A percentile compares a stretch with the other conserved stretches of the same genome.
Conservation (phyloP, 164 flowering plant genomes). For the Dillenia turbinata region DNA sequence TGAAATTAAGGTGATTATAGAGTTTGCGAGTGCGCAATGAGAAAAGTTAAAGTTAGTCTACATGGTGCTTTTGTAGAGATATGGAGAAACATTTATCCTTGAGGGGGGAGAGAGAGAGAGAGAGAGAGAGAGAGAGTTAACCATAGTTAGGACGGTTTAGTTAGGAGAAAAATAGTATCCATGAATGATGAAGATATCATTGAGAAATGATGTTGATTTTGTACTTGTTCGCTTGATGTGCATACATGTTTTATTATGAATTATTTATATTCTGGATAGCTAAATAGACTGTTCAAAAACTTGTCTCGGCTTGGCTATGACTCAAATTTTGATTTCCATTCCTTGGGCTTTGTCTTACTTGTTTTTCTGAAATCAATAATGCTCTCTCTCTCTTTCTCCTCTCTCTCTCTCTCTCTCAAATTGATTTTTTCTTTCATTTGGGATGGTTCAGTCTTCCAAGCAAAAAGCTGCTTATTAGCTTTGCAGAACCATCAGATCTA, state of each 20-base stretch:
- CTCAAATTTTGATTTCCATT: constrained; percentile 13
- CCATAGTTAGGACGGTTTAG: constrained; percentile 27
- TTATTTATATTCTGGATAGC: too few species aligned
- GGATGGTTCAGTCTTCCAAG: constrained; percentile 43
- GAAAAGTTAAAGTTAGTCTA: too few species aligned
- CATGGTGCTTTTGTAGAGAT: too few species aligned
- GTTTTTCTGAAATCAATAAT: constrained; percentile 22
- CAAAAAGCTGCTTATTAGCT: constrained; percentile 51
- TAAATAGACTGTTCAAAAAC: constrained; percentile 1
- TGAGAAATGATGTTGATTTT: constrained; percentile 61
- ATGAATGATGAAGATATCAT: constrained; percentile 45
- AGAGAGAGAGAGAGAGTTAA: constrained; percentile 7
- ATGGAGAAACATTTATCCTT: too few species aligned
- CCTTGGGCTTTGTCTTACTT: constrained; percentile 40
- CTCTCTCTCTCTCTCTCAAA: constrained; percentile 15
- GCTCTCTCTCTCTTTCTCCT: constrained; percentile 11
- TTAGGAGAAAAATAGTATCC: constrained; percentile 10
- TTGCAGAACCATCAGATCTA: constrained; percentile 55
- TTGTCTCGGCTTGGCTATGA: constrained; percentile 24
- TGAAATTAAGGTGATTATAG: too few species aligned
- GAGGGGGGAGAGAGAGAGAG: too few species aligned
- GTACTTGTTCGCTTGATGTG: constrained; percentile 31
- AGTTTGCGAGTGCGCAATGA: too few species aligned
- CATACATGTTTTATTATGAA: too few species aligned
- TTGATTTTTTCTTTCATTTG: constrained; percentile 15